These are phyloP conservation scores for Chlorella variabilis DNA, from an alignment of 163 green algal genomes.

Conservation along the genomic window DNA sequence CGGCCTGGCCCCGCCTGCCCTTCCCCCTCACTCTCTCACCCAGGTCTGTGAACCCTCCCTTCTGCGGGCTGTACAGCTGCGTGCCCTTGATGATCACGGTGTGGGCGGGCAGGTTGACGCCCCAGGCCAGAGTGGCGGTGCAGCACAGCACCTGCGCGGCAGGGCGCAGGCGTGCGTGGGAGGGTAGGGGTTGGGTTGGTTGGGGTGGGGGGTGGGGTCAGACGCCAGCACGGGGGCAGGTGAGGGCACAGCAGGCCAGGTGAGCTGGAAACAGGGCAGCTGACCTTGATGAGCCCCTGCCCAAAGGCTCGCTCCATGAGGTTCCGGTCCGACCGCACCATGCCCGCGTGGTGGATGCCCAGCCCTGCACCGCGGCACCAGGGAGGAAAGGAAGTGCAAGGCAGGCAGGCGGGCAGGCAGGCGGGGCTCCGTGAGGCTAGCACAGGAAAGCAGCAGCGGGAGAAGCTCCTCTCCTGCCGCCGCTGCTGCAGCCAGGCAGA, in stretches of 20 bases:
- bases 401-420: neutral
- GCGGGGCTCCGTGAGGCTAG: neutral
- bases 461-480: too few relatives aligned
- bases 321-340: slow-evolving; percentile 94
- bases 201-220: too few relatives aligned
- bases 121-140: slow-evolving; percentile 97
- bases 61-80: slow-evolving; percentile 94
- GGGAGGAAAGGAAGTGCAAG: neutral
- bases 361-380: slow-evolving; percentile 63
- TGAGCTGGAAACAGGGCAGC: too few relatives aligned
- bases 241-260: too few relatives aligned
- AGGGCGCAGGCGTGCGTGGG: neutral
- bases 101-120: slow-evolving; percentile 98
- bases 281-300: slow-evolving; percentile 82
- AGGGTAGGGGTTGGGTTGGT: too few relatives aligned
- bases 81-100: slow-evolving; percentile 99
- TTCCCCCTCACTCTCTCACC: slow-evolving; percentile 54
- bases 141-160: slow-evolving; percentile 83
- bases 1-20: neutral
- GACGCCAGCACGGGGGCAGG: too few relatives aligned
- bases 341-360: slow-evolving; percentile 97
- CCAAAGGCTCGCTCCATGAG: slow-evolving; percentile 92
- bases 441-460: neutral
- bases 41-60: slow-evolving; percentile 92
- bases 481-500: too few relatives aligned